Base-by-base conservation (phyloP, 2,329 filamentous ascomycete genomes). In the Stachybotrys elegans region DNA sequence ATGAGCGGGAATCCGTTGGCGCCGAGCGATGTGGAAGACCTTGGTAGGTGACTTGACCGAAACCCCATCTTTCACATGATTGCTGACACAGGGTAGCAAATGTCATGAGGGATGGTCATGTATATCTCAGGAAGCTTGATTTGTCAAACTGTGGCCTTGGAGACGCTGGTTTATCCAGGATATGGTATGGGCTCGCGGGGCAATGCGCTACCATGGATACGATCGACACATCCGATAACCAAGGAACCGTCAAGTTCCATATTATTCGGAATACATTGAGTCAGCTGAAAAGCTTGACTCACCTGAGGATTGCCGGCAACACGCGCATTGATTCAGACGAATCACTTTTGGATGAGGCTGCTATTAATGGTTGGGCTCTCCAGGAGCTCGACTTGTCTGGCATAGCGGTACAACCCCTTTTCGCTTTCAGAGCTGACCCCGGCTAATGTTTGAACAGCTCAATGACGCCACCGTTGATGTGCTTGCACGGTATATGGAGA, bases 371-470 rank as follows among this genome's bases (percentile, higher is more conserved):
- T 16, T 74, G 72, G 66, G 61, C 62, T n/a, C 61, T 81, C 20
- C 71, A 78, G 52, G 73, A 76, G 45, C 59, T 81, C 14, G 70
- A 80, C 48, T 58, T 81, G 22, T 79, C 77, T 3, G 70, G 72
- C 5, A 78, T 75, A 57, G 71, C 71, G 62, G 72, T 77, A 57
- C n/a, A n/a, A n/a, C n/a, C n/a, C n/a, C n/a, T n/a, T n/a, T n/a
- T n/a, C n/a, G n/a, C n/a, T n/a, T n/a, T n/a, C n/a, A n/a, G n/a
- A n/a, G n/a, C n/a, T n/a, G n/a, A n/a, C n/a, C n/a, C n/a, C n/a
- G 19, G 20, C 46, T 55, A 47, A 55, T 50, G 34, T 40, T 3
- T 6, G 40, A 37, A 42, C 54, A 75, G 72, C 58, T 78, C 27
- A 77, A 77, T 43, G 66, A 71, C 34, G 69, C 69, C 7, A 78